These are phyloP conservation scores for Extremus antarcticus DNA, from an alignment of 495 filamentous ascomycete species.

Conservation along the genomic window DNA sequence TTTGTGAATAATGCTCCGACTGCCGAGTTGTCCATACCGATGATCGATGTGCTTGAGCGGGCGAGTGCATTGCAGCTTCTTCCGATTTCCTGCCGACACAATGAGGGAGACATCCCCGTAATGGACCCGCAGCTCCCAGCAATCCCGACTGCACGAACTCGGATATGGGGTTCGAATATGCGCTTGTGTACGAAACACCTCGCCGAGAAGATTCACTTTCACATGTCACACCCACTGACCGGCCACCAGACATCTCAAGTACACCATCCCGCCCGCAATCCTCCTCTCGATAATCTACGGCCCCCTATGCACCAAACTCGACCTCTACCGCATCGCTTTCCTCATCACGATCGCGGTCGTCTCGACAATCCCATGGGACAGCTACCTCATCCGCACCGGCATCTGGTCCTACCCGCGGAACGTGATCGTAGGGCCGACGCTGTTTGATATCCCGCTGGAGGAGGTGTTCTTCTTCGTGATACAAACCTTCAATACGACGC, in stretches of 20 bases:
- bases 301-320: conserved; percentile 47
- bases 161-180: conserved; percentile 55
- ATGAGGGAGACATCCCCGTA: background rate
- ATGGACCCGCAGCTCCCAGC: background rate
- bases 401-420: conserved; percentile 59
- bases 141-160: background rate
- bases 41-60: too few relatives aligned
- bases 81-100: background rate
- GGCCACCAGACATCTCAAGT: conserved; percentile 47
- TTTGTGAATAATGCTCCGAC: too few relatives aligned
- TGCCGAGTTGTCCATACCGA: too few relatives aligned
- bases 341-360: conserved; percentile 47
- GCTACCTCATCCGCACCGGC: conserved; percentile 49
- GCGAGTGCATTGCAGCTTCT: background rate
- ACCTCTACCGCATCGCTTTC: conserved; percentile 46
- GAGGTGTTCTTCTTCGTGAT: conserved; percentile 68
- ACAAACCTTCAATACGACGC: conserved; percentile 58
- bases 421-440: conserved; percentile 45
- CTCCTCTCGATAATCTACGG: conserved; percentile 45
- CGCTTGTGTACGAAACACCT: conserved; percentile 45
- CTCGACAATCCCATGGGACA: conserved; percentile 60
- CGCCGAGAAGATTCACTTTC: background rate
- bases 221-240: background rate
- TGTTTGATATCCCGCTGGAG: conserved; percentile 51
- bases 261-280: conserved; percentile 52